Conservation (phyloP, 2,329 filamentous ascomycete species). For the Stachybotrys chlorohalonatus region DNA sequence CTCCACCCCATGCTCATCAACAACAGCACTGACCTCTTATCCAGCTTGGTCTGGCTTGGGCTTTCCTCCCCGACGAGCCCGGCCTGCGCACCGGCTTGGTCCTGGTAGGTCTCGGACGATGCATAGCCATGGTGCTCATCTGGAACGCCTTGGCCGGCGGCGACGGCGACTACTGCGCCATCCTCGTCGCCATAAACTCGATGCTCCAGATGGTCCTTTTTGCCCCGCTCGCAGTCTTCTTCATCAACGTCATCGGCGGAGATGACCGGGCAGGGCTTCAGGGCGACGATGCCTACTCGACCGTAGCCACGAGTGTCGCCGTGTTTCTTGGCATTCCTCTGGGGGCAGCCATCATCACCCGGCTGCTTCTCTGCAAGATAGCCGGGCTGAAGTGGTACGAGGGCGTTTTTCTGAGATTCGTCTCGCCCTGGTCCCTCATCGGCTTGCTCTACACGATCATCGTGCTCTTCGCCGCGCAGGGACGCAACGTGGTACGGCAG, state of each 20-base stretch:
- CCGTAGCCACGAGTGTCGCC: constrained; percentile 70
- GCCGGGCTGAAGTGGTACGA: constrained; percentile 56
- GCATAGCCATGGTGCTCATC: constrained; percentile 78
- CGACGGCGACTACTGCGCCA: constrained; percentile 74
- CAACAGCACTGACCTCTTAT: constrained; percentile 4
- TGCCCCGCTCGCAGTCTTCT: constrained; percentile 59
- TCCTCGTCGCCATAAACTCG: constrained; percentile 68
- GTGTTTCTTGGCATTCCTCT: constrained; percentile 82
- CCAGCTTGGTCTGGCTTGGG: constrained; percentile 59
- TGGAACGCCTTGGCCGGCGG: constrained; percentile 67
- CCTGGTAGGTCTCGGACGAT: constrained; percentile 74
- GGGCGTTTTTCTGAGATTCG: constrained; percentile 56
- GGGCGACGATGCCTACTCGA: constrained; percentile 44
- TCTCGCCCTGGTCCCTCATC: constrained; percentile 67
- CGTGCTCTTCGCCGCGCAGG: constrained; percentile 77
- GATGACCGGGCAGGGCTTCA: constrained; percentile 25
- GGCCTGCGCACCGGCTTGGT: constrained; percentile 60
- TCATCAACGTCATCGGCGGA: constrained; percentile 59
- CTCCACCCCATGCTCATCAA: not conserved
- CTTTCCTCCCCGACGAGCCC: constrained; percentile 50
- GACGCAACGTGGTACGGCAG: constrained; percentile 67
- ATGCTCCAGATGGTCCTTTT: constrained; percentile 67
- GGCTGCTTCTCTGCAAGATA: constrained; percentile 49
- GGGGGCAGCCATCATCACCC: constrained; percentile 67
- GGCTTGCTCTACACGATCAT: constrained; percentile 82